These are phyloP conservation scores for Leccinum obscurum DNA, from an alignment of 768 basidiomycete genomes.

Conservation along the genomic window DNA sequence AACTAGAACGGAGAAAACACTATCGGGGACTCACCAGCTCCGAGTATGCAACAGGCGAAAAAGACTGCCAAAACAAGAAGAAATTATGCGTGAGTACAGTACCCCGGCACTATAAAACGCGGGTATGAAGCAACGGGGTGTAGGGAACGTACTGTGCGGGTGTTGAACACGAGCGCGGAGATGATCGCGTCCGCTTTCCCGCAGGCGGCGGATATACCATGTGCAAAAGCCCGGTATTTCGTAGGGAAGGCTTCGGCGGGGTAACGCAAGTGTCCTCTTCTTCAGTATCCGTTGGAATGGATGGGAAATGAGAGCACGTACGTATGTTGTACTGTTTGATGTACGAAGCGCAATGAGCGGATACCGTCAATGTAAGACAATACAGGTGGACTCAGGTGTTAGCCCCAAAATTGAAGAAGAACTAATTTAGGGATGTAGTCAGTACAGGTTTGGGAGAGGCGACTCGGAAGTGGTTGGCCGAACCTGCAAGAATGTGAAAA, in stretches of 20 bases:
- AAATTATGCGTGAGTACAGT: background rate
- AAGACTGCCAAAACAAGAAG: constrained; percentile 49
- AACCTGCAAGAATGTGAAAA: constrained; percentile 68
- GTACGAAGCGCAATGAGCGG: constrained; percentile 5
- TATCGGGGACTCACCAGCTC: constrained; percentile 40
- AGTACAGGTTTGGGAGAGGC: background rate
- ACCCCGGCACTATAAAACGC: background rate
- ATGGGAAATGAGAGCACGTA: constrained; percentile 24
- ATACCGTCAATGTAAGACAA: background rate
- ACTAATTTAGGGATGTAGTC: constrained; percentile 33
- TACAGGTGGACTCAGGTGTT: constrained; percentile 47
- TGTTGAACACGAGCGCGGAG: constrained; percentile 71
- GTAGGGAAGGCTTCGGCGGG: constrained; percentile 83
- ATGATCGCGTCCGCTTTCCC: constrained; percentile 81
- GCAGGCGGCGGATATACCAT: constrained; percentile 70
- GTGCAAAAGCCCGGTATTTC: constrained; percentile 63
- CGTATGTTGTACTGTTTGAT: constrained; percentile 49
- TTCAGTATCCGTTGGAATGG: background rate
- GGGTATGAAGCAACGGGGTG: background rate
- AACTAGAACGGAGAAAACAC: no score
- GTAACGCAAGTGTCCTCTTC: constrained; percentile 48
- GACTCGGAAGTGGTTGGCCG: background rate
- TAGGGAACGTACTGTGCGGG: constrained; percentile 47
- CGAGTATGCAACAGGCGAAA: constrained; percentile 60
- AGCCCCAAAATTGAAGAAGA: constrained; percentile 83